Percentiles rank a stretch among this genome's conserved stretches.
phyloP scores from a whole-genome alignment of 2,329 filamentous ascomycete genomes.

The Diplodia intermedia region DNA sequence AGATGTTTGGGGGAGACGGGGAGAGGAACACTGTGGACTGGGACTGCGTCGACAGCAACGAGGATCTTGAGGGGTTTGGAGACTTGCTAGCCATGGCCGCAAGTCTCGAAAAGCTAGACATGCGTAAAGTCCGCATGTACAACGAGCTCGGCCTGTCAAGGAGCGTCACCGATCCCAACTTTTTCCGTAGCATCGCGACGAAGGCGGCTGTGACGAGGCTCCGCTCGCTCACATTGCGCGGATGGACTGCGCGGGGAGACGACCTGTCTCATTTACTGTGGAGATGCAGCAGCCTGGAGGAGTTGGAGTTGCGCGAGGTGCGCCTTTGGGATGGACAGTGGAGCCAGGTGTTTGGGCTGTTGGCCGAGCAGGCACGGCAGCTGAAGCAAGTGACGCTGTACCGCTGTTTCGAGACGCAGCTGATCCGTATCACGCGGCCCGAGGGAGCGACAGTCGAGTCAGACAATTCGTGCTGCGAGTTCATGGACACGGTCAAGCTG shows the following conservation, averaged over 20 bases:
- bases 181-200: background rate
- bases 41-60: background rate
- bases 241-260: background rate
- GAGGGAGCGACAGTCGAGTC: background rate
- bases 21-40: background rate
- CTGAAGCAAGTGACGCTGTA: slow-evolving; percentile 3
- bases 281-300: background rate
- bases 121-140: background rate
- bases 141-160: background rate
- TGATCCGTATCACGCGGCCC: background rate
- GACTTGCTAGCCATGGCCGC: background rate
- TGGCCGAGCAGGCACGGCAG: background rate
- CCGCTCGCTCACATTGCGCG: background rate
- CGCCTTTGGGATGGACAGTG: background rate
- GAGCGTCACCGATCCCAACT: background rate
- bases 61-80: background rate
- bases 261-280: background rate
- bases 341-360: slow-evolving; percentile 11
- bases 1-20: background rate
- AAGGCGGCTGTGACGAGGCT: background rate
- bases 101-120: background rate
- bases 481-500: background rate
- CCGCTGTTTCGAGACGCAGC: slow-evolving; percentile 1
- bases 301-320: slow-evolving; percentile 1
- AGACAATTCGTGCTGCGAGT: background rate